Base-by-base conservation (phyloP, 495 filamentous ascomycete species). In the Penicillium bialowiezense region DNA sequence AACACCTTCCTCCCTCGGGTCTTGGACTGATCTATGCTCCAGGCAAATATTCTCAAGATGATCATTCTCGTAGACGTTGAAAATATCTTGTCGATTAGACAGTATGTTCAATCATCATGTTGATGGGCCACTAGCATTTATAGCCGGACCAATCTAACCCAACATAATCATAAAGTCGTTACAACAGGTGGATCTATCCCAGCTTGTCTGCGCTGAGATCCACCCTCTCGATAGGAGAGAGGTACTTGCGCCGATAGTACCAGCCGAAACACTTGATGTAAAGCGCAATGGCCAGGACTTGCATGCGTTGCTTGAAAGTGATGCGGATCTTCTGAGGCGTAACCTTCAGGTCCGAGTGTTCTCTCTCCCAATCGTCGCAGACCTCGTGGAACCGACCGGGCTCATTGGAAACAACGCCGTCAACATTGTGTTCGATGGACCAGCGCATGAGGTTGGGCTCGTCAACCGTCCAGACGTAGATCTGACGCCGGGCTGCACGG, bases 381-480 rank as follows among this genome's bases (percentile, higher is more conserved):
- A 62, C 44, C 6, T 50, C 15, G 10, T 29, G 39, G 33, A 43
- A 59, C 29, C 35, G 40, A 13, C 33, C 68, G 0, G 80, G 80
- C 35, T 84, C 71, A 47, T 86, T 82, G 12, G 81, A 83, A 21
- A 85, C 75, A 1, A 83, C 71, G 0, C 77, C 81, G 48, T 83
- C 78, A 0, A 83, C 58, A n/a, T 60, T 57, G 10, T 73, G 62
- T 18, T 68, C 64, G 23, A 85, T 77, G 38, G 78, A 70, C 87
- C 88, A 92, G 56, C 80, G 71, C 90, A 96, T 96, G 60, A 79
- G 72, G 10, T 68, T 63, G 43, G 78, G 76, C 3, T 84, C 80
- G 54, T 97, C 95, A 17, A 95, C 88, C 0, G 92, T 96, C 91
- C 91, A 97, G 1, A 81, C 71, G 57, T 82, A 87, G 7, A 96